Conservation (phyloP, 352 stramenopile genomes). For the Phytophthora fragariaefolia region DNA sequence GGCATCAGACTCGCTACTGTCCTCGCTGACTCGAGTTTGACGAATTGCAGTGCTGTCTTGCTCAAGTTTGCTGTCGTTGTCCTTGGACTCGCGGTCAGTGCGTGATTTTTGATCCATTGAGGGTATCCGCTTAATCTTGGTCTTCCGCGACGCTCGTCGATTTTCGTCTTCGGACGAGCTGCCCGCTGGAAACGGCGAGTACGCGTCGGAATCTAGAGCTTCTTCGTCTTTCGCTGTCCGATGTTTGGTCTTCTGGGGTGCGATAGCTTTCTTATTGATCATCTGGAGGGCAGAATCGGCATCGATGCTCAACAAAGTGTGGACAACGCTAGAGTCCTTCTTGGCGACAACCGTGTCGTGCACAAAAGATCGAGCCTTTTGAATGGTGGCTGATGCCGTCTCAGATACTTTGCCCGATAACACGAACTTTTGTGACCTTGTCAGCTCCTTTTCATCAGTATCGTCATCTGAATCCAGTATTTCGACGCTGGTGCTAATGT, state of each 20-base stretch:
- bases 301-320: conserved; percentile 58
- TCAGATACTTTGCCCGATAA: conserved; percentile 13
- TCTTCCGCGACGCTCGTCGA: conserved; percentile 1
- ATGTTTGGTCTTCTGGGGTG: not conserved
- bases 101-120: conserved; percentile 4
- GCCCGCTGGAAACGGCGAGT: conserved; percentile 35
- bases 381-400: not conserved
- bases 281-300: conserved; percentile 44
- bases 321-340: conserved; percentile 35
- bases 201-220: conserved; percentile 45
- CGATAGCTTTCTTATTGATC: not conserved
- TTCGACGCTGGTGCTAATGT: not conserved
- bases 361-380: too few relatives aligned
- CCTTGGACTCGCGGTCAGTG: not conserved
- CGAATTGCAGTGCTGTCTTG: not conserved
- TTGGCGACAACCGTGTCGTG: not conserved
- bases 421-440: not conserved
- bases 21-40: not conserved
- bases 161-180: conserved; percentile 12
- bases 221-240: conserved; percentile 16
- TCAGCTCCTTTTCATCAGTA: not conserved
- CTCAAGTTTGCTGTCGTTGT: not conserved
- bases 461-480: not conserved
- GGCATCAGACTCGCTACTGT: not conserved
- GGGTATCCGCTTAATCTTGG: not conserved